These are phyloP conservation scores for Fusarium torulosum DNA, from an alignment of 2,329 filamentous ascomycete species.

Conservation along the genomic window DNA sequence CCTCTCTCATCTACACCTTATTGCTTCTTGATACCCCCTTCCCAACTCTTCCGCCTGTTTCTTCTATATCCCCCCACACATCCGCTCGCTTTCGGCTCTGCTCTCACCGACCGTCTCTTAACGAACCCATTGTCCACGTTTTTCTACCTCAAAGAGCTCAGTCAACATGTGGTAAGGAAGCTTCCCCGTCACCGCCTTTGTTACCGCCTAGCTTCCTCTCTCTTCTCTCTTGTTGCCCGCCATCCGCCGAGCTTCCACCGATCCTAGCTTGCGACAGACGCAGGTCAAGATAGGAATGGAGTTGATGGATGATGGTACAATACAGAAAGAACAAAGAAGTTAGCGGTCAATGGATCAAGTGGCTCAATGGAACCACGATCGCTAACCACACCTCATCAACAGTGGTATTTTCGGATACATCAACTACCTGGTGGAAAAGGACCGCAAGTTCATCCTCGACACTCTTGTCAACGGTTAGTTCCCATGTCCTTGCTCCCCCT, in stretches of 20 bases:
- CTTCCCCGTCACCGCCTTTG: constrained; percentile 37
- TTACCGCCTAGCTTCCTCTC: constrained; percentile 18
- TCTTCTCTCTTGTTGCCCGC: neutral
- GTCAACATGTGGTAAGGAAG: constrained; percentile 50
- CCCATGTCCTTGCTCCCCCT: constrained; percentile 21
- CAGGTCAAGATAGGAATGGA: constrained; percentile 25
- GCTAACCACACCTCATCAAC: constrained; percentile 48
- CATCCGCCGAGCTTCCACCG: constrained; percentile 29
- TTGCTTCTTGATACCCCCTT: constrained; percentile 50
- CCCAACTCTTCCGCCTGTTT: constrained; percentile 33
- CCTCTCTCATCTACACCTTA: constrained; percentile 42
- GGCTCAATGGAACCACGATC: constrained; percentile 33
- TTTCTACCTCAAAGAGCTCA: constrained; percentile 37
- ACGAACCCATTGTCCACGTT: constrained; percentile 35
- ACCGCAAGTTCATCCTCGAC: constrained; percentile 94
- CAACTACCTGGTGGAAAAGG: constrained; percentile 99
- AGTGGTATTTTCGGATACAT: constrained; percentile 99
- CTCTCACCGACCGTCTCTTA: constrained; percentile 37
- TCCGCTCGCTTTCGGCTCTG: constrained; percentile 40
- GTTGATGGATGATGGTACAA: constrained; percentile 20
- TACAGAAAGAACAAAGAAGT: constrained; percentile 8
- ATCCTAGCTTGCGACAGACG: constrained; percentile 36
- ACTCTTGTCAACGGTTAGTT: constrained; percentile 92
- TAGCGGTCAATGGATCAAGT: constrained; percentile 13
- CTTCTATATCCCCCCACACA: constrained; percentile 22